Conservation (phyloP, 192 early-diverging fungal species). For the Diversispora eburnea region DNA sequence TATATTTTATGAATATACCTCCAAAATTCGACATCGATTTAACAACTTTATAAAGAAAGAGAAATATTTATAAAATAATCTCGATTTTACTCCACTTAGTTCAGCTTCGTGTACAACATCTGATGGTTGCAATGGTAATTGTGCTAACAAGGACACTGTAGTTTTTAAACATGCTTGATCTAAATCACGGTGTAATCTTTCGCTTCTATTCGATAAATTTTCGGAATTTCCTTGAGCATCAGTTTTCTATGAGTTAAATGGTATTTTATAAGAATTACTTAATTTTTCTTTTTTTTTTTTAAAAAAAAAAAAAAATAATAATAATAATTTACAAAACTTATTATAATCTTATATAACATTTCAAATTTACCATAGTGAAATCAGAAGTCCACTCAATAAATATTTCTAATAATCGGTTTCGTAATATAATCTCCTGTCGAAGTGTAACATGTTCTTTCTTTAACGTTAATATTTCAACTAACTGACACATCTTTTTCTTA, state of each 20-base stretch:
- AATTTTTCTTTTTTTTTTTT: background rate
- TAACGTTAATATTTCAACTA: conserved; percentile 66
- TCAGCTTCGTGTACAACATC: conserved; percentile 56
- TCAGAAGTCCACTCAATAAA: conserved; percentile 79
- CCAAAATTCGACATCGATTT: conserved; percentile 61
- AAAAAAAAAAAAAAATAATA: conserved; percentile 8
- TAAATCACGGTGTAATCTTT: conserved; percentile 69
- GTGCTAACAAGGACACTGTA: conserved; percentile 61
- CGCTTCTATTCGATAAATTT: conserved; percentile 43
- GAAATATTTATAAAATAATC: conserved; percentile 70
- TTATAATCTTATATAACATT: no score
- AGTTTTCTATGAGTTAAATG: conserved; percentile 29
- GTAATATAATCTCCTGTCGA: conserved; percentile 66
- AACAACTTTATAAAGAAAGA: conserved; percentile 74
- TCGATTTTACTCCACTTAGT: conserved; percentile 57
- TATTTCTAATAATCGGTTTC: conserved; percentile 68
- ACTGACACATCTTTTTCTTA: conserved; percentile 72
- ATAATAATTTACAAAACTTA: no score
- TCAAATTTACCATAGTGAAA: conserved; percentile 49
- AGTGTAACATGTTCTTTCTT: conserved; percentile 74
- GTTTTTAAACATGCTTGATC: conserved; percentile 78
- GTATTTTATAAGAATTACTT: background rate
- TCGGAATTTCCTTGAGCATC: conserved; percentile 37
- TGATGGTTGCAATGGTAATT: conserved; percentile 68
- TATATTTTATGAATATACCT: conserved; percentile 31